Percentiles rank a stretch among this genome's conserved stretches.
Evolutionary conservation across 768 basidiomycete species (phyloP).

Genomic region (Peribolospora kevripleyi): DNA sequence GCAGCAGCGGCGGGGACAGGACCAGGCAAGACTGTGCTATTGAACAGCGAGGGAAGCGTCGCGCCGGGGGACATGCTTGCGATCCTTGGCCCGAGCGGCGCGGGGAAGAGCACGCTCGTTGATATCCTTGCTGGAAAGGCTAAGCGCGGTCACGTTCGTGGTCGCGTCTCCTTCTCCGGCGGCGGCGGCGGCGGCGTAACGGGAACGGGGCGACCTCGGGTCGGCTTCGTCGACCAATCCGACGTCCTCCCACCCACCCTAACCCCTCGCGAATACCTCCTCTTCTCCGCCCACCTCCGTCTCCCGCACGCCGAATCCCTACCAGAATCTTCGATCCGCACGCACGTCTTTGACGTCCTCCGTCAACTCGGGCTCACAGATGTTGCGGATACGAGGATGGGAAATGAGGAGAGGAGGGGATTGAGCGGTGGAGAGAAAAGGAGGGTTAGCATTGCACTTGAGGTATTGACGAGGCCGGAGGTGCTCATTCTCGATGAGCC

Average conservation of each 20-base stretch:
- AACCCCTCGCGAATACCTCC: slow-evolving; percentile 53
- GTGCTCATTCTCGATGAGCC: slow-evolving; percentile 74
- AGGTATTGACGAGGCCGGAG: slow-evolving; percentile 63
- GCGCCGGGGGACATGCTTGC: slow-evolving; percentile 63
- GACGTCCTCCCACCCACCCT: slow-evolving; percentile 10
- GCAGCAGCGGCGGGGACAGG: slow-evolving; percentile 10
- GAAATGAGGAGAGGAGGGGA: slow-evolving; percentile 47
- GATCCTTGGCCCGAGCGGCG: slow-evolving; percentile 73
- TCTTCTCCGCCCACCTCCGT: slow-evolving; percentile 65
- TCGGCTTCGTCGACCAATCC: slow-evolving; percentile 53
- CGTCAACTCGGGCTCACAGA: slow-evolving; percentile 50
- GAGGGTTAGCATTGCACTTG: slow-evolving; percentile 68
- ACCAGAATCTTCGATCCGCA: slow-evolving; percentile 34
- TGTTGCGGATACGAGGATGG: slow-evolving; percentile 47
- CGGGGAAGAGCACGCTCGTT: slow-evolving; percentile 36
- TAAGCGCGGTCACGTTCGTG: slow-evolving; percentile 46
- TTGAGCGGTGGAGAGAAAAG: slow-evolving; percentile 84
- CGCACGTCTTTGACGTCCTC: slow-evolving; percentile 40
- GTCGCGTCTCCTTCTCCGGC: slow-evolving; percentile 34
- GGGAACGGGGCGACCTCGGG: slow-evolving; percentile 23
- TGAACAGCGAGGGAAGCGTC: slow-evolving; percentile 44
- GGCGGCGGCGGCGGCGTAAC: too few species aligned
- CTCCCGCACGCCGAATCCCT: slow-evolving; percentile 40
- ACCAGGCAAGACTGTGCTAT: slow-evolving; percentile 40
- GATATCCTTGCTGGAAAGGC: slow-evolving; percentile 67